Conservation (phyloP, 352 stramenopile genomes). For the Phytophthora europaea region DNA sequence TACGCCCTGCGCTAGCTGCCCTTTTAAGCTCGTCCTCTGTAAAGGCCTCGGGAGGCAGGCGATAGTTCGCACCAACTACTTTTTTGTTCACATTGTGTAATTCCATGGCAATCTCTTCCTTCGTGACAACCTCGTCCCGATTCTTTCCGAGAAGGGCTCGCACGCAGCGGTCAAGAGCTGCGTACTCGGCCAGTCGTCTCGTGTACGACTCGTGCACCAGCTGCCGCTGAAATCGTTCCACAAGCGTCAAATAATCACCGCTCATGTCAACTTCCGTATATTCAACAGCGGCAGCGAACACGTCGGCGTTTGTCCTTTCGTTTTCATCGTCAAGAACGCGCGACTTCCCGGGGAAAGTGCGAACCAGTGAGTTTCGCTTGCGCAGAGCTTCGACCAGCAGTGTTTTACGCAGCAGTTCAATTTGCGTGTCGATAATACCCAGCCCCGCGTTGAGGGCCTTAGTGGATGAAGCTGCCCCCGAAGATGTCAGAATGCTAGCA, state of each 20-base stretch:
- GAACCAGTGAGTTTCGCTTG: conserved; percentile 79
- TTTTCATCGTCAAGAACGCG: conserved; percentile 51
- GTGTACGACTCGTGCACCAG: conserved; percentile 80
- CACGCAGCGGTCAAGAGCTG: conserved; percentile 72
- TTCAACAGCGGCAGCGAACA: conserved; percentile 41
- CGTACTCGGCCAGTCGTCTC: conserved; percentile 65
- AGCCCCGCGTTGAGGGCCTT: conserved; percentile 54
- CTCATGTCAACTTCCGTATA: conserved; percentile 72
- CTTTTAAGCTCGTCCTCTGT: conserved; percentile 67
- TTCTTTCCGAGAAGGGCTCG: conserved; percentile 54
- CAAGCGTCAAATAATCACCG: conserved; percentile 72
- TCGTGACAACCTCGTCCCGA: conserved; percentile 67
- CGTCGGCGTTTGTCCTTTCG: conserved; percentile 32
- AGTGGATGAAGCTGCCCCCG: conserved; percentile 1
- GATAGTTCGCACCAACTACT: conserved; percentile 35
- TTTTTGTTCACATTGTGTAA: conserved; percentile 46
- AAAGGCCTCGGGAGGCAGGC: conserved; percentile 71
- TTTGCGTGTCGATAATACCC: conserved; percentile 72
- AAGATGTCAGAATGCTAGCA: not conserved
- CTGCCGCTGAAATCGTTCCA: conserved; percentile 73
- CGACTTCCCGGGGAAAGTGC: conserved; percentile 67
- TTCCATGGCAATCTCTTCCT: conserved; percentile 72
- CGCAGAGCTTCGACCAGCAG: conserved; percentile 73
- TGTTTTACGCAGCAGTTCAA: conserved; percentile 70
- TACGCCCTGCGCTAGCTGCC: conserved; percentile 53